phyloP scores from a whole-genome alignment of 2,329 filamentous ascomycete genomes.

The Leptodontidium sp. region DNA sequence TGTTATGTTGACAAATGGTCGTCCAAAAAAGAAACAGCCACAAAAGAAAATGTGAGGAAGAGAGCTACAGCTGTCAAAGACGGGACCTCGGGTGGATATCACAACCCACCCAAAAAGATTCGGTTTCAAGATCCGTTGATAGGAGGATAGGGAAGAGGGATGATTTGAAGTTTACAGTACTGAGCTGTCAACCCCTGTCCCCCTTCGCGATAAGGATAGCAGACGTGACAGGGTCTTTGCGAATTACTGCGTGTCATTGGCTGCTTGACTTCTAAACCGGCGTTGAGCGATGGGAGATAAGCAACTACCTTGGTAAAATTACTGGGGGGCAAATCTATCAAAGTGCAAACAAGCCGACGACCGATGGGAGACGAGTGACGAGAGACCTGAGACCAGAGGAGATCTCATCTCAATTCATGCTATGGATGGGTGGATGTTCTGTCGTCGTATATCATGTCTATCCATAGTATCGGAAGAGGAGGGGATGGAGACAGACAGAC shows the following conservation, averaged over 20 bases:
- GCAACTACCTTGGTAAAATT: background rate
- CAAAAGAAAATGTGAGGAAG: background rate
- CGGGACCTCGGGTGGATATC: no score
- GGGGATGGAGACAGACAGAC: no score
- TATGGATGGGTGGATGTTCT: background rate
- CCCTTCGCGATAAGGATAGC: constrained; percentile 13
- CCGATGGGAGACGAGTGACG: background rate
- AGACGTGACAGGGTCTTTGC: constrained; percentile 7
- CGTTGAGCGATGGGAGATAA: constrained; percentile 23
- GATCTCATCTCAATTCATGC: background rate
- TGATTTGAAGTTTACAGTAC: background rate
- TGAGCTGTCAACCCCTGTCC: background rate
- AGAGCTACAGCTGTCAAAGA: background rate
- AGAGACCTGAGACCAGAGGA: background rate
- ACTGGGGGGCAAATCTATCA: background rate
- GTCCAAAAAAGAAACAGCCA: background rate
- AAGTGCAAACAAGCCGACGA: constrained; percentile 12
- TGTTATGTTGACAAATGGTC: background rate
- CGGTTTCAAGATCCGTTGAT: background rate
- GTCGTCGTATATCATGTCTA: background rate
- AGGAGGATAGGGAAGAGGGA: no score
- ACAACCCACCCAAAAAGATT: background rate
- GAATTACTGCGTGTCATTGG: background rate
- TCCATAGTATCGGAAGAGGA: no score
- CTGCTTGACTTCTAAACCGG: background rate